Percentiles rank a stretch among this genome's conserved stretches.
phyloP scores from a whole-genome alignment of 2,329 filamentous ascomycete genomes.

The Clonostachys chloroleuca region DNA sequence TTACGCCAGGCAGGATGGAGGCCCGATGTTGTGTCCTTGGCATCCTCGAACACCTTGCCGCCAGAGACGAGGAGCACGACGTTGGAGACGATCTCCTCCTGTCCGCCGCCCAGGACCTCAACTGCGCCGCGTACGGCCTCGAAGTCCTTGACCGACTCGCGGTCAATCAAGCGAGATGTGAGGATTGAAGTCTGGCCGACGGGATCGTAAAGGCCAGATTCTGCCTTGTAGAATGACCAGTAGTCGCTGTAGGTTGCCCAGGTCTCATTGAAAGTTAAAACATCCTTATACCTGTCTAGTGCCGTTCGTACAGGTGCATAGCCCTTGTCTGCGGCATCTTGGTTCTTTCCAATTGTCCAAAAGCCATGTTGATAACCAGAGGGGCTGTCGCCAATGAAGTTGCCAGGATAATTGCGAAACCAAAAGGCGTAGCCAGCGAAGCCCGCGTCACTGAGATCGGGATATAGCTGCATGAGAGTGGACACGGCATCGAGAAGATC shows the following conservation, averaged over 20 bases:
- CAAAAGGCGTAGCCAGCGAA: conserved; percentile 19
- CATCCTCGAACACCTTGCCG: conserved; percentile 18
- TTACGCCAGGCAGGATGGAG: conserved; percentile 19
- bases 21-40: conserved; percentile 13
- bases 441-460: conserved; percentile 20
- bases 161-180: conserved; percentile 19
- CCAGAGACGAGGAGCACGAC: conserved; percentile 18
- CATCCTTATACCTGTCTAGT: conserved; percentile 9
- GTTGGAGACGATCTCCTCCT: conserved; percentile 12
- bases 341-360: conserved; percentile 17
- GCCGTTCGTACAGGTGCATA: conserved; percentile 9
- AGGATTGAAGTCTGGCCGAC: conserved; percentile 11
- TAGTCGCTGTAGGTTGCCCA: conserved; percentile 17
- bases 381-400: conserved; percentile 13
- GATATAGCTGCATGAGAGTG: conserved; percentile 20
- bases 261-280: conserved; percentile 10
- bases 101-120: conserved; percentile 14
- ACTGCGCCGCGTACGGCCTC: conserved; percentile 12
- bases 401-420: conserved; percentile 13
- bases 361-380: conserved; percentile 19
- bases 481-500: conserved; percentile 15
- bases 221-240: conserved; percentile 19
- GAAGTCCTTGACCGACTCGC: conserved; percentile 9
- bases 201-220: conserved; percentile 13
- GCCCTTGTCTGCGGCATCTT: conserved; percentile 10